A percentile compares a stretch with the other conserved stretches of the same genome.
These are phyloP conservation scores for Linderina pennispora DNA, from an alignment of 192 early-diverging fungal species.

Conservation along the genomic window DNA sequence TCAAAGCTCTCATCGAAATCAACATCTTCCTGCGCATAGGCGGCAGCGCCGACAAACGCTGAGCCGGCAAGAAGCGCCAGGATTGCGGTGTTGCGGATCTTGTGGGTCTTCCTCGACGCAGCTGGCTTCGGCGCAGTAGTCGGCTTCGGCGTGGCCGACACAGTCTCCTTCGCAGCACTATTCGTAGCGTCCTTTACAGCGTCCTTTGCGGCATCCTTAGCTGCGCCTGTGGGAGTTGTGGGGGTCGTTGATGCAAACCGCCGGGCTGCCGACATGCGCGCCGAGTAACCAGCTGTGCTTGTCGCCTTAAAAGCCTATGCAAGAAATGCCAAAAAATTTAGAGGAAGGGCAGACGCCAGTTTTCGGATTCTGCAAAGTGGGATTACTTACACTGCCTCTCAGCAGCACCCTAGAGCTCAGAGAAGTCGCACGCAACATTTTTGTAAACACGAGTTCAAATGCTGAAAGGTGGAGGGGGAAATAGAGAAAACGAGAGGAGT, in stretches of 20 bases:
- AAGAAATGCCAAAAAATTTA: neutral
- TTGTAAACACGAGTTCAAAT: too few species aligned
- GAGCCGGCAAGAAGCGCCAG: slow-evolving; percentile 21
- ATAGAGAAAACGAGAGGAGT: neutral
- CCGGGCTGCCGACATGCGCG: slow-evolving; percentile 1
- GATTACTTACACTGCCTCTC: neutral
- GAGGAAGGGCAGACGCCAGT: too few species aligned
- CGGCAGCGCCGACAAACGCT: slow-evolving; percentile 37
- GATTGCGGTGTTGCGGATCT: slow-evolving; percentile 29
- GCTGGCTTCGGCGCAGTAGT: slow-evolving; percentile 26
- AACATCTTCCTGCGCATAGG: slow-evolving; percentile 32
- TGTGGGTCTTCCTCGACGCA: slow-evolving; percentile 28
- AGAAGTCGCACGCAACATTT: neutral
- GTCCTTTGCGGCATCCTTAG: neutral
- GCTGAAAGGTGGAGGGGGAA: neutral
- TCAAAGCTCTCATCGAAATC: slow-evolving; percentile 57
- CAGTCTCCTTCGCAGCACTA: slow-evolving; percentile 7
- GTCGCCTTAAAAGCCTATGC: slow-evolving; percentile 2
- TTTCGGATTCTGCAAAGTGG: too few species aligned
- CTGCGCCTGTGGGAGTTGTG: neutral
- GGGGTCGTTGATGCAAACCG: slow-evolving; percentile 11
- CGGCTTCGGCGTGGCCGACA: too few species aligned
- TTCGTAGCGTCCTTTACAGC: slow-evolving; percentile 17
- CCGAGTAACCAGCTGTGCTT: neutral
- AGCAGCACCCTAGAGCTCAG: neutral